These are phyloP conservation scores for Geoglossum cookeanum DNA, from an alignment of 2,329 filamentous ascomycete species.

Conservation along the genomic window DNA sequence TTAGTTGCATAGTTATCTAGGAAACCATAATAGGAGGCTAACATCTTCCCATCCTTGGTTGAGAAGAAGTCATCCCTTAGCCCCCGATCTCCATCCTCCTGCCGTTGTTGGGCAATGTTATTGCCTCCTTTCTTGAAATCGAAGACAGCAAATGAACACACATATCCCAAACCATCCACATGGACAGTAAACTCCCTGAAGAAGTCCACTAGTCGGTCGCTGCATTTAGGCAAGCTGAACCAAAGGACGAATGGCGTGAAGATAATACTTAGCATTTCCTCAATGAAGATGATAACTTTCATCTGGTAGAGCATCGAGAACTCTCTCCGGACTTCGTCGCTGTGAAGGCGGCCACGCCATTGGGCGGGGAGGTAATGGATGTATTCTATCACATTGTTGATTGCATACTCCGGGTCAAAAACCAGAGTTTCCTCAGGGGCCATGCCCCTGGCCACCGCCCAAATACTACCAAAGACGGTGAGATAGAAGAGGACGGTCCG, in stretches of 20 bases:
- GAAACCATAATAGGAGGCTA: slow-evolving; percentile 91
- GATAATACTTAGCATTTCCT: slow-evolving; percentile 82
- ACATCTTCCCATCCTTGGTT: slow-evolving; percentile 94
- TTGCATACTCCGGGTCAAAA: slow-evolving; percentile 78
- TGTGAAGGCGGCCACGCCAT: slow-evolving; percentile 82
- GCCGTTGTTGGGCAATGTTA: slow-evolving; percentile 25
- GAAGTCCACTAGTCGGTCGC: slow-evolving; percentile 88
- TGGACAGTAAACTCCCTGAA: slow-evolving; percentile 96
- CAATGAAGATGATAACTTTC: slow-evolving; percentile 77
- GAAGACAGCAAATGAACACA: slow-evolving; percentile 94
- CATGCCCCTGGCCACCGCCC: slow-evolving; percentile 63
- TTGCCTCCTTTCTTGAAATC: slow-evolving; percentile 75
- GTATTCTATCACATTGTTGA: slow-evolving; percentile 77
- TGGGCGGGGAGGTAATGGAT: slow-evolving; percentile 81
- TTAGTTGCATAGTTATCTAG: slow-evolving; percentile 56
- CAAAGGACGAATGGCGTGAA: slow-evolving; percentile 80
- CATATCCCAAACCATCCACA: slow-evolving; percentile 85
- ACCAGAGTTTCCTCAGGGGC: slow-evolving; percentile 77
- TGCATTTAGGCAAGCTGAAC: slow-evolving; percentile 69
- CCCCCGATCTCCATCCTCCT: slow-evolving; percentile 29
- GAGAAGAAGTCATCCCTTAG: slow-evolving; percentile 83
- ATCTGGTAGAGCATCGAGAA: slow-evolving; percentile 84
- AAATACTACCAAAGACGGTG: slow-evolving; percentile 62
- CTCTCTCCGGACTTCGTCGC: slow-evolving; percentile 77
- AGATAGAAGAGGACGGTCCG: slow-evolving; percentile 84